Evolutionary conservation across 2,329 filamentous ascomycete genomes (phyloP), one percentile per base, ranked within the genome.

Genomic region (Canariomyces notabilis): DNA sequence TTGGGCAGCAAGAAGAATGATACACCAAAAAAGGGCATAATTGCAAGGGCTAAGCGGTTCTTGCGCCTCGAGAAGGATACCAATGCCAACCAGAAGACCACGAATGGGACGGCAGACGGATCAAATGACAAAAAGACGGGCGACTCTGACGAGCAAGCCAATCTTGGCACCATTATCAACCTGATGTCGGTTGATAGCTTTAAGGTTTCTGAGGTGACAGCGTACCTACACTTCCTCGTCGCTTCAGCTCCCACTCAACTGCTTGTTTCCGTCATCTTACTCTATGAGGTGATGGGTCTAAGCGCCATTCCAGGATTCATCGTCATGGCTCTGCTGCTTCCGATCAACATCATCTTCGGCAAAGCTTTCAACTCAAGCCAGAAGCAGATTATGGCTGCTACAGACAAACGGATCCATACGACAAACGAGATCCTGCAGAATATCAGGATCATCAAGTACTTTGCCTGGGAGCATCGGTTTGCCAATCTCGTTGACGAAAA

Each of bases 121-220:
- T 42, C 59, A 32, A 68, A 69, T 46, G 62, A 44, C 58, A 56
- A 66, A 33, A 65, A 64, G 44, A 64, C 70, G 42, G 57, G 57
- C 2, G 61, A 55, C n/a, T 39, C 69, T 15, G 83, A 89, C 51
- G 78, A 85, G 48, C 89, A 95, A 68, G 91, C 89, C 32, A 96
- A 93, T 51, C 77, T 94, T 41, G 93, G 94, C 52, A 95, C 93
- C n/a, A 96, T 98, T 60, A 98, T 98, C 72, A 98, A 97, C 66
- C 74, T 98, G 55, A 98, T 98, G 93, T 94, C 93, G 9, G 94
- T 98, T 33, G 94, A 98, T 71, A 96, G 91, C 38, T 97, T 97
- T 80, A 98, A 98, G 70, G 89, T 98, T 45, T 87, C 88, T 52
- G 93, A 98, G 63, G 84, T 95, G 49, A 93, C 89, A 31, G 87